These are phyloP conservation scores for Nigrospora osmanthi DNA, from an alignment of 2,329 filamentous ascomycete genomes.

Conservation along the genomic window DNA sequence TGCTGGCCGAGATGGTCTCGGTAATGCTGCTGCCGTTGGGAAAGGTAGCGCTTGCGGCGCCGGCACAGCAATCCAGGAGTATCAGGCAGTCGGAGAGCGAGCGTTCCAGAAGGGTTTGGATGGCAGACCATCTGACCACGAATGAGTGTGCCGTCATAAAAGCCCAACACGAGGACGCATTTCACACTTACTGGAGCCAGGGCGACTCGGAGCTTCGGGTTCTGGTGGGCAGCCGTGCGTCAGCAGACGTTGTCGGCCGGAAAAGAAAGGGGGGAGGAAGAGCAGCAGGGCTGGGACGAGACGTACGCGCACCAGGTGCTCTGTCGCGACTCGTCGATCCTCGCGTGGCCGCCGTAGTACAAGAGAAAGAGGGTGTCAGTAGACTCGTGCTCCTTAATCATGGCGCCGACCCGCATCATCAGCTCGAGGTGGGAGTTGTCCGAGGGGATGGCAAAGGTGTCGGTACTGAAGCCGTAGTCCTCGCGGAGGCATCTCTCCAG, in stretches of 20 bases:
- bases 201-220: conserved; percentile 43
- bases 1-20: conserved; percentile 54
- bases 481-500: conserved; percentile 45
- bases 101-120: conserved; percentile 50
- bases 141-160: conserved; percentile 3
- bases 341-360: conserved; percentile 53
- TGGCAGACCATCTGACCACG: conserved; percentile 44
- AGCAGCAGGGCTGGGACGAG: neutral
- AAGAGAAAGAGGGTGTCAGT: conserved; percentile 48
- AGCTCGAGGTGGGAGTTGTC: conserved; percentile 51
- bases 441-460: conserved; percentile 50
- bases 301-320: conserved; percentile 54
- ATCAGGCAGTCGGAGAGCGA: conserved; percentile 51
- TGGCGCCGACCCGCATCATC: conserved; percentile 46
- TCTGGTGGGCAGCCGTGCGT: conserved; percentile 17
- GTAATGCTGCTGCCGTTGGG: conserved; percentile 51
- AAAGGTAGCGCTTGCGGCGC: conserved; percentile 52
- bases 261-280: neutral
- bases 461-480: conserved; percentile 48
- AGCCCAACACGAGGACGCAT: neutral
- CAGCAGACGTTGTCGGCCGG: neutral
- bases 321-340: conserved; percentile 51
- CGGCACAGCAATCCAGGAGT: conserved; percentile 51
- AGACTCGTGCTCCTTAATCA: conserved; percentile 49
- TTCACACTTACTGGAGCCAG: conserved; percentile 43